A percentile compares a stretch with the other conserved stretches of the same genome.
phyloP scores from a whole-genome alignment of 768 basidiomycete genomes.

The Russula compacta region DNA sequence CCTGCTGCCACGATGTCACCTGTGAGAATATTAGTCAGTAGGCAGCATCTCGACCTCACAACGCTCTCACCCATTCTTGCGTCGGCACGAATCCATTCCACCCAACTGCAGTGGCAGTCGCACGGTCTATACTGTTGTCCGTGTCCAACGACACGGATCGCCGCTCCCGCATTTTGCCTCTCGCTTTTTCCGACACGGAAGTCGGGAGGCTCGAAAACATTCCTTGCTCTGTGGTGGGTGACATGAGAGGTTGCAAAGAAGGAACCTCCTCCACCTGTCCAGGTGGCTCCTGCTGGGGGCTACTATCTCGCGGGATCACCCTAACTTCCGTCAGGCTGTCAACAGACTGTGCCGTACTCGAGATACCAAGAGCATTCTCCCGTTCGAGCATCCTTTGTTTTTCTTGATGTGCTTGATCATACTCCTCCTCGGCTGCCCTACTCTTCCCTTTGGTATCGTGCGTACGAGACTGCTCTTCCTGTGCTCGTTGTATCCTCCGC shows the following conservation, averaged over 20 bases:
- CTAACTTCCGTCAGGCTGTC: slow-evolving; percentile 18
- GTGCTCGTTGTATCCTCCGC: slow-evolving; percentile 57
- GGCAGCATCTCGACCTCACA: not conserved
- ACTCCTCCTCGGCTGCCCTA: slow-evolving; percentile 30
- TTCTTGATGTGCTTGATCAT: slow-evolving; percentile 44
- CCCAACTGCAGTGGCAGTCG: slow-evolving; percentile 64
- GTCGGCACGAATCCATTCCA: slow-evolving; percentile 91
- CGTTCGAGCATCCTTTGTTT: slow-evolving; percentile 57
- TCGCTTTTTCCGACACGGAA: slow-evolving; percentile 70
- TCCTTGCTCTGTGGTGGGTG: slow-evolving; percentile 34
- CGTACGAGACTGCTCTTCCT: slow-evolving; percentile 51
- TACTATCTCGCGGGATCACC: slow-evolving; percentile 14
- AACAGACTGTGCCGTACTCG: slow-evolving; percentile 13
- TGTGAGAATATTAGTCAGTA: slow-evolving; percentile 24
- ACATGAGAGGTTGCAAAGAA: slow-evolving; percentile 33
- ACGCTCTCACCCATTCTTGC: slow-evolving; percentile 84
- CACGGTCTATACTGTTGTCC: slow-evolving; percentile 48
- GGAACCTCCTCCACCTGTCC: slow-evolving; percentile 1
- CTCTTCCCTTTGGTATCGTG: slow-evolving; percentile 34
- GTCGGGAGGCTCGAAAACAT: slow-evolving; percentile 21
- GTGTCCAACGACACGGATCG: slow-evolving; percentile 45
- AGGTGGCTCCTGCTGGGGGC: slow-evolving; percentile 24
- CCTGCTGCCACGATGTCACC: slow-evolving; percentile 95
- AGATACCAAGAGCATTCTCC: slow-evolving; percentile 31
- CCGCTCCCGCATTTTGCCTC: slow-evolving; percentile 84